Percentiles rank a stretch among this genome's conserved stretches.
These are phyloP conservation scores for Endocarpon pusillum DNA, from an alignment of 495 filamentous ascomycete genomes.

Conservation along the genomic window DNA sequence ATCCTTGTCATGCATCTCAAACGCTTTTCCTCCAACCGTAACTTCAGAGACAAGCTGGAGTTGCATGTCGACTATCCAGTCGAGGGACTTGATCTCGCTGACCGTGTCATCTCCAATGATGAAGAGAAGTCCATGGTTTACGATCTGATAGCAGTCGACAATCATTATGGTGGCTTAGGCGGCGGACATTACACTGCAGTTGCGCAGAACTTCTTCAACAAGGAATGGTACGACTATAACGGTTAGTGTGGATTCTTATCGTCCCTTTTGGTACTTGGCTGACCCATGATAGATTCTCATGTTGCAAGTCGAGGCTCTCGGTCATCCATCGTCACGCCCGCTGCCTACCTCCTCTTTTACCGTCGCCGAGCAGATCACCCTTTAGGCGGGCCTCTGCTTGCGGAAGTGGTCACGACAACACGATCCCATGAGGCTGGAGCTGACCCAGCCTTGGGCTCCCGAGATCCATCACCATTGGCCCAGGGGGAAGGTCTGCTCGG, in stretches of 20 bases:
- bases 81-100: constrained; percentile 65
- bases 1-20: constrained; percentile 91
- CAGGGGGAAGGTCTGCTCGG: constrained; percentile 76
- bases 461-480: constrained; percentile 33
- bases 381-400: constrained; percentile 58
- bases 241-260: constrained; percentile 38
- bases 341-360: constrained; percentile 92
- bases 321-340: constrained; percentile 41
- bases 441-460: constrained; percentile 30
- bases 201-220: constrained; percentile 77
- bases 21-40: constrained; percentile 64
- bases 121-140: constrained; percentile 68
- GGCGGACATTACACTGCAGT: constrained; percentile 93
- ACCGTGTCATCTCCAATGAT: constrained; percentile 58
- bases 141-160: constrained; percentile 87
- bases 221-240: constrained; percentile 84
- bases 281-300: constrained; percentile 42
- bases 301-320: constrained; percentile 38
- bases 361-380: constrained; percentile 60
- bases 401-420: constrained; percentile 46
- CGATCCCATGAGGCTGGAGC: constrained; percentile 28
- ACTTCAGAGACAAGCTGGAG: constrained; percentile 74
- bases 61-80: constrained; percentile 83
- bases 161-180: constrained; percentile 80
- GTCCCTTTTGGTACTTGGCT: constrained; percentile 2